Conservation (phyloP, 2,329 filamentous ascomycete genomes). For the Onygena corvina region DNA sequence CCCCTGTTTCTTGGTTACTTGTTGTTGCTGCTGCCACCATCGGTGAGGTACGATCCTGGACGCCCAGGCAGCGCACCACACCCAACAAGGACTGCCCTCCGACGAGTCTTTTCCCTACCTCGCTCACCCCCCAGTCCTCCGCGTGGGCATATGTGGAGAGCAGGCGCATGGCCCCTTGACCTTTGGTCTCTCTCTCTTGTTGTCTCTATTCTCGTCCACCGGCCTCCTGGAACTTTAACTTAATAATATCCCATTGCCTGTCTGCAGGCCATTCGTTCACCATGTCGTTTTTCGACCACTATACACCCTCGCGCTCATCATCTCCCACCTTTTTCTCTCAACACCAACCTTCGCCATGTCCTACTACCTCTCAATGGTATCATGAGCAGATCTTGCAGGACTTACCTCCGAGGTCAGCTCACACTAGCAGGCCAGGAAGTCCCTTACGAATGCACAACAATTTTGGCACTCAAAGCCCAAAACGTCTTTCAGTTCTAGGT, state of each 20-base stretch:
- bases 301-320: constrained; percentile 8
- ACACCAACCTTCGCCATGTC: constrained; percentile 8
- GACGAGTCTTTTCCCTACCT: background rate
- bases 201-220: background rate
- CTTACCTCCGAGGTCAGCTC: constrained; percentile 13
- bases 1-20: no score
- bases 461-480: constrained; percentile 26
- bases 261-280: constrained; percentile 1
- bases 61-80: background rate
- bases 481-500: constrained; percentile 30
- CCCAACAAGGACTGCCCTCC: background rate
- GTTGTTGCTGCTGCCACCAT: background rate
- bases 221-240: constrained; percentile 8
- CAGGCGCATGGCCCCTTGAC: constrained; percentile 2
- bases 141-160: constrained; percentile 15
- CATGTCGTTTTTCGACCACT: constrained; percentile 11
- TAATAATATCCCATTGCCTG: constrained; percentile 1
- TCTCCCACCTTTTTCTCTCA: background rate
- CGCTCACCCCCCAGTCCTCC: constrained; percentile 9
- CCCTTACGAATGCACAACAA: constrained; percentile 9
- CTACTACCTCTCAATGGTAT: constrained; percentile 12
- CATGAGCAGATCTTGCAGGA: constrained; percentile 13
- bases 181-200: background rate
- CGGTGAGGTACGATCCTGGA: background rate
- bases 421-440: constrained; percentile 11